Percentiles rank a stretch among this genome's conserved stretches.
phyloP scores from a whole-genome alignment of 805 yeast genomes.

The Maudiozyma pseudohumilis region DNA sequence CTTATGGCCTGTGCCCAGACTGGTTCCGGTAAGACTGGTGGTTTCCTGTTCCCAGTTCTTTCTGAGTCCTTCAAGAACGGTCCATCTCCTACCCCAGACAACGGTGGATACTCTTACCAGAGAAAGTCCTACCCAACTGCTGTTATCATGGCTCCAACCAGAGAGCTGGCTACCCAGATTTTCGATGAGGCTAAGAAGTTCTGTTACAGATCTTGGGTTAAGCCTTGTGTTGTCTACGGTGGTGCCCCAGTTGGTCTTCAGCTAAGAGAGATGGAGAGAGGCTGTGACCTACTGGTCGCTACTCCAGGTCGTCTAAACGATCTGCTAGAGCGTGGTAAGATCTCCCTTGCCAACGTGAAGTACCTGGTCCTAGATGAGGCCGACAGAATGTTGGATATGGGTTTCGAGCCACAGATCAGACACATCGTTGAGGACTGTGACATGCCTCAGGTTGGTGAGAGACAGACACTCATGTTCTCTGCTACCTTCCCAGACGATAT shows the following conservation, averaged over 20 bases:
- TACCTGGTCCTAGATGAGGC: constrained; percentile 97
- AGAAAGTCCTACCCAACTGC: constrained; percentile 91
- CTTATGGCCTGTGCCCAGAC: constrained; percentile 97
- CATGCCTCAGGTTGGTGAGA: constrained; percentile 83
- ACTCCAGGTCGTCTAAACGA: constrained; percentile 99
- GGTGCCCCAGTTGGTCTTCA: constrained; percentile 92
- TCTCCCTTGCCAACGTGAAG: constrained; percentile 81
- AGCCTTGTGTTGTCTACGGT: constrained; percentile 94
- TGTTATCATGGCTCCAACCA: constrained; percentile 93
- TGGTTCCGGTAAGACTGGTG: constrained; percentile 99
- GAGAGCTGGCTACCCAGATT: constrained; percentile 97
- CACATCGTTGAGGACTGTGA: constrained; percentile 95
- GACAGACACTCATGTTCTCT: constrained; percentile 97
- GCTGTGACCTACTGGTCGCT: constrained; percentile 94
- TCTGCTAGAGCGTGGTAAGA: constrained; percentile 87
- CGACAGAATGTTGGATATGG: constrained; percentile 99
- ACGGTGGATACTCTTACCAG: constrained; percentile 34
- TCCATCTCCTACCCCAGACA: constrained; percentile 53
- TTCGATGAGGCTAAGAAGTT: constrained; percentile 92
- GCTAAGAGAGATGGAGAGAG: constrained; percentile 78
- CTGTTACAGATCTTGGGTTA: constrained; percentile 96
- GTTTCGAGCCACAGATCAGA: constrained; percentile 99
- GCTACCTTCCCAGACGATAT: constrained; percentile 99
- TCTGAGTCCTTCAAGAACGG: constrained; percentile 85
- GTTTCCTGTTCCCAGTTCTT: constrained; percentile 94